phyloP scores from a whole-genome alignment of 2,329 filamentous ascomycete species.

The Sclerotinia borealis region DNA sequence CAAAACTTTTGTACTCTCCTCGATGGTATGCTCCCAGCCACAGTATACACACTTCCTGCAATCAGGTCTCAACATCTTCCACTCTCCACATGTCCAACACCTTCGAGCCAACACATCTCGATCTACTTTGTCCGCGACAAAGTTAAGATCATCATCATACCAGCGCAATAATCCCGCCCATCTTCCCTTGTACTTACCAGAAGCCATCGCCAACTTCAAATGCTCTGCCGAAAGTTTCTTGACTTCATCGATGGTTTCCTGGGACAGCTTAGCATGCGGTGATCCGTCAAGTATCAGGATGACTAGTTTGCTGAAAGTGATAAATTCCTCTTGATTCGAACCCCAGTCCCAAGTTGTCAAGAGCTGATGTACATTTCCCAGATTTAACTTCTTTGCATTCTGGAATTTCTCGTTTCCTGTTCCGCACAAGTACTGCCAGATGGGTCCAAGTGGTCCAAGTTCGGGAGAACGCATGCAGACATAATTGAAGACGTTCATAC shows the following conservation, averaged over 20 bases:
- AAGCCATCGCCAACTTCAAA: background rate
- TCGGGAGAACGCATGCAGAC: constrained; percentile 21
- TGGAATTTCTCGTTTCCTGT: constrained; percentile 17
- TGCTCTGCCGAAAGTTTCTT: background rate
- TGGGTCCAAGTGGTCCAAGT: constrained; percentile 20
- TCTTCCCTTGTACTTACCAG: constrained; percentile 14
- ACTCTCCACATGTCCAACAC: constrained; percentile 11
- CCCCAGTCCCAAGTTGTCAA: constrained; percentile 23
- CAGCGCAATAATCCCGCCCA: constrained; percentile 15
- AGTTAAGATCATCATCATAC: constrained; percentile 15
- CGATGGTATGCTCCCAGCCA: constrained; percentile 9
- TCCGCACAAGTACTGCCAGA: constrained; percentile 25
- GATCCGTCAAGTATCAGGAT: constrained; percentile 15
- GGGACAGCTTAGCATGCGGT: background rate
- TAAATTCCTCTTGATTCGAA: constrained; percentile 16
- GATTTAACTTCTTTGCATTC: constrained; percentile 5
- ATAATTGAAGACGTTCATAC: constrained; percentile 27
- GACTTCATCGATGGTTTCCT: background rate
- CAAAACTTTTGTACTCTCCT: constrained; percentile 12
- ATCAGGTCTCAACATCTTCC: constrained; percentile 16
- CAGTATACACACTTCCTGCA: constrained; percentile 15
- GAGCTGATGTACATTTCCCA: constrained; percentile 13
- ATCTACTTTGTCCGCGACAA: constrained; percentile 9
- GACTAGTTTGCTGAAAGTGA: constrained; percentile 12
- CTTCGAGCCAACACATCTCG: constrained; percentile 14